Conservation (phyloP, 2,329 filamentous ascomycete species). For the Aspergillus clavatus region DNA sequence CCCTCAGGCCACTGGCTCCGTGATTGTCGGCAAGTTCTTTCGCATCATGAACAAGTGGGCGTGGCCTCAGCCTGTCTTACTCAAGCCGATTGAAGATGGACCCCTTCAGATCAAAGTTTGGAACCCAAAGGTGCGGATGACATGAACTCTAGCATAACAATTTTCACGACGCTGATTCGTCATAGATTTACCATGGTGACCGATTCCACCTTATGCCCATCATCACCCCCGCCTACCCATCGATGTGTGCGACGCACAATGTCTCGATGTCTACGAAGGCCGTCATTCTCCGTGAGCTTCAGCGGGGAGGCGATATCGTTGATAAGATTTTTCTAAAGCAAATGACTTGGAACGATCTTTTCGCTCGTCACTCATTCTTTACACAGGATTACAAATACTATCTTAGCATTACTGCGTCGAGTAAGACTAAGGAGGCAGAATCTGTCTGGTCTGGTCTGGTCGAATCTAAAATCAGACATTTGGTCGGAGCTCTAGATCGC, state of each 20-base stretch:
- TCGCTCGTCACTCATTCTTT: slow-evolving; percentile 89
- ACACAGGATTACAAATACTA: slow-evolving; percentile 93
- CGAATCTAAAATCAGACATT: slow-evolving; percentile 83
- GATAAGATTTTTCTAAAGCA: slow-evolving; percentile 74
- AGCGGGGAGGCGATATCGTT: slow-evolving; percentile 70
- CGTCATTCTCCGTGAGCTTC: slow-evolving; percentile 77
- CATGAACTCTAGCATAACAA: neutral
- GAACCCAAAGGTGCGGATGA: slow-evolving; percentile 71
- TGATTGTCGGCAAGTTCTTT: slow-evolving; percentile 92
- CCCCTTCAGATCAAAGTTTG: slow-evolving; percentile 80
- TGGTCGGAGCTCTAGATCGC: slow-evolving; percentile 77
- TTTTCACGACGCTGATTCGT: neutral
- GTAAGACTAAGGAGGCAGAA: slow-evolving; percentile 76
- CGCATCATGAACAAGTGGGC: slow-evolving; percentile 84
- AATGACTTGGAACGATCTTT: slow-evolving; percentile 79
- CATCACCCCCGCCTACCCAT: slow-evolving; percentile 94
- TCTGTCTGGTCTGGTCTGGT: slow-evolving; percentile 87
- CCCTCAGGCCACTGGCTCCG: slow-evolving; percentile 81
- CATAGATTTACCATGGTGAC: slow-evolving; percentile 72
- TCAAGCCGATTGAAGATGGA: slow-evolving; percentile 82
- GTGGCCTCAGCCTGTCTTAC: slow-evolving; percentile 88
- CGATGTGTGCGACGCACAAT: slow-evolving; percentile 97
- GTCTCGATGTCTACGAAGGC: slow-evolving; percentile 80
- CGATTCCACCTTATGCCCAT: slow-evolving; percentile 91
- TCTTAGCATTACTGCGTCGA: slow-evolving; percentile 77